A percentile compares a stretch with the other conserved stretches of the same genome.
Evolutionary conservation across 2,329 filamentous ascomycete species (phyloP).

Genomic region (Neocucurbitaria cava): DNA sequence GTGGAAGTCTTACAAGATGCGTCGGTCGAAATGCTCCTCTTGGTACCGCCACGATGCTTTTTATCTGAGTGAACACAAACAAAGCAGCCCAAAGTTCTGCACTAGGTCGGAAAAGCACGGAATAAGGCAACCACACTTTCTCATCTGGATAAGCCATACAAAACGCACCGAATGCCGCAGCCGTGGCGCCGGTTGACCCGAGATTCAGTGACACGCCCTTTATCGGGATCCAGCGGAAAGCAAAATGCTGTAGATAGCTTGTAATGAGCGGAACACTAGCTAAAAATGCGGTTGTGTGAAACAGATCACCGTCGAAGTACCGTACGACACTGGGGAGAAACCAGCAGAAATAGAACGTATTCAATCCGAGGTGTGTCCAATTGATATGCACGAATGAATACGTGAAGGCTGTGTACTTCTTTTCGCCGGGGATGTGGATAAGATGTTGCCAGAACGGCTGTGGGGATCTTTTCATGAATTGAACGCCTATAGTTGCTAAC

Average conservation of each 20-base stretch:
- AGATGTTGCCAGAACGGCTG: slow-evolving; percentile 15
- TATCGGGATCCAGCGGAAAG: slow-evolving; percentile 1
- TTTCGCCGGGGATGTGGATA: slow-evolving; percentile 14
- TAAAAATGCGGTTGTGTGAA: slow-evolving; percentile 15
- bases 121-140: slow-evolving; percentile 17
- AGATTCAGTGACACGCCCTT: slow-evolving; percentile 5
- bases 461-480: slow-evolving; percentile 10
- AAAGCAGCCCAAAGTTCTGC: slow-evolving; percentile 13
- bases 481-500: slow-evolving; percentile 7
- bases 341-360: slow-evolving; percentile 11
- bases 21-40: slow-evolving; percentile 5
- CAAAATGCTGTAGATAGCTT: slow-evolving; percentile 14
- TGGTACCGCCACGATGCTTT: neutral
- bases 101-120: slow-evolving; percentile 11
- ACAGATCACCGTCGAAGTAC: slow-evolving; percentile 18
- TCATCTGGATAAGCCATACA: slow-evolving; percentile 17
- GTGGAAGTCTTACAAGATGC: neutral
- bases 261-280: slow-evolving; percentile 13
- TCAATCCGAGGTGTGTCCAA: slow-evolving; percentile 9
- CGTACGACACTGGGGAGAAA: slow-evolving; percentile 19
- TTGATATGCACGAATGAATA: slow-evolving; percentile 10
- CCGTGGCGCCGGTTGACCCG: slow-evolving; percentile 10
- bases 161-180: slow-evolving; percentile 13
- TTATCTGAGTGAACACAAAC: slow-evolving; percentile 7
- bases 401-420: slow-evolving; percentile 20